A percentile compares a stretch with the other conserved stretches of the same genome.
Conservation (phyloP, 2,329 filamentous ascomycete genomes). For the Cercospora brassicicola region DNA sequence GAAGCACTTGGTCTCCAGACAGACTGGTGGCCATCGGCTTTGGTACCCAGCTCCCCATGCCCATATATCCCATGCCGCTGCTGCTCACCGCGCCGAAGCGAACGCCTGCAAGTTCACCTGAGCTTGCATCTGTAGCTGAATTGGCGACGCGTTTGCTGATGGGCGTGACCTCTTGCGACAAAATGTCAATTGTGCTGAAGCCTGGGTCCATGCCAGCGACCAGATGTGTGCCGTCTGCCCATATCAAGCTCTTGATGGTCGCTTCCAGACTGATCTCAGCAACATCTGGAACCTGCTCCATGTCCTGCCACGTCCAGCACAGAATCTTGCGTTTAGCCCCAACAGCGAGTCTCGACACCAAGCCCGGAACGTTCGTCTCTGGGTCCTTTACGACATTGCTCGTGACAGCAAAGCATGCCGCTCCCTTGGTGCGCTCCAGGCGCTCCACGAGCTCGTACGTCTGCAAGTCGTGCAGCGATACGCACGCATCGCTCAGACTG, state of each 20-base stretch:
- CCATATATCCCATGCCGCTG: slow-evolving; percentile 94
- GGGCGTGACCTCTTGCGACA: slow-evolving; percentile 71
- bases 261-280: slow-evolving; percentile 77
- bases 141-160: slow-evolving; percentile 55
- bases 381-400: slow-evolving; percentile 93
- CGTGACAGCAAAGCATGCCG: slow-evolving; percentile 85
- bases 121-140: slow-evolving; percentile 37
- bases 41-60: slow-evolving; percentile 85
- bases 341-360: slow-evolving; percentile 87
- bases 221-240: slow-evolving; percentile 82
- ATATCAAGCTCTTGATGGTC: slow-evolving; percentile 83
- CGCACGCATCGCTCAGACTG: slow-evolving; percentile 83
- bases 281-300: slow-evolving; percentile 74
- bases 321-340: slow-evolving; percentile 87
- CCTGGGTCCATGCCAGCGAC: slow-evolving; percentile 89
- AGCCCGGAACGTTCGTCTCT: slow-evolving; percentile 82
- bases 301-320: slow-evolving; percentile 94
- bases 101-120: slow-evolving; percentile 61
- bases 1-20: slow-evolving; percentile 76
- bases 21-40: slow-evolving; percentile 84
- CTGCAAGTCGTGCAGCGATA: slow-evolving; percentile 86
- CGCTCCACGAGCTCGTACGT: slow-evolving; percentile 80
- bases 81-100: slow-evolving; percentile 81
- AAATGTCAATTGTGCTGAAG: slow-evolving; percentile 84
- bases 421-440: slow-evolving; percentile 80